A percentile compares a stretch with the other conserved stretches of the same genome.
These are phyloP conservation scores for Pseudohalonectria lignicola DNA, from an alignment of 2,329 filamentous ascomycete species.

Conservation along the genomic window DNA sequence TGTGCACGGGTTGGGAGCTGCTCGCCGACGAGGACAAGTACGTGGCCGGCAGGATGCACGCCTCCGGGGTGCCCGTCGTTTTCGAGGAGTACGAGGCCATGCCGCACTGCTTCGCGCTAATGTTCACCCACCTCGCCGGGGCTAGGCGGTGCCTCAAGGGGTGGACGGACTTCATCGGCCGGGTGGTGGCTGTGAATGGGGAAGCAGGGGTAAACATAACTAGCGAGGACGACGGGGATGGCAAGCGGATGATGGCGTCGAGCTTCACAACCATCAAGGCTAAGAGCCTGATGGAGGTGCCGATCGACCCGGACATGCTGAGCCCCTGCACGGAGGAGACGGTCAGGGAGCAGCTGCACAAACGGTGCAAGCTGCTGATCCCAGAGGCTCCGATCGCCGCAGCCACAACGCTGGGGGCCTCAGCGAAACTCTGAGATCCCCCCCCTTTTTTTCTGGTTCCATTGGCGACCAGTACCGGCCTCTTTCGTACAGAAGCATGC, in stretches of 20 bases:
- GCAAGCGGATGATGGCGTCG: conserved; percentile 18
- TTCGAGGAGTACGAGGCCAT: conserved; percentile 70
- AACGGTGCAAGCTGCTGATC: conserved; percentile 10
- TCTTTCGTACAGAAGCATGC: no score
- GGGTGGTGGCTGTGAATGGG: conserved; percentile 16
- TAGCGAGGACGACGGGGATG: conserved; percentile 7
- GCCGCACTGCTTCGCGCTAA: conserved; percentile 62
- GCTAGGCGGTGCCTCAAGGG: conserved; percentile 40
- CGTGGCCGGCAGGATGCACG: conserved; percentile 42
- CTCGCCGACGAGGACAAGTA: conserved; percentile 56
- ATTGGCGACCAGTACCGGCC: no score
- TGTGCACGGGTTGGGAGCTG: conserved; percentile 61
- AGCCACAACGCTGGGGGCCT: not conserved
- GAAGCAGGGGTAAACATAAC: conserved; percentile 12
- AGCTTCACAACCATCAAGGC: conserved; percentile 35
- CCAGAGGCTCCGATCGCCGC: not conserved
- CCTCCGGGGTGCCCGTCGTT: conserved; percentile 48
- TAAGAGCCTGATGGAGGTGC: conserved; percentile 36
- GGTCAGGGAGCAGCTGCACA: conserved; percentile 25
- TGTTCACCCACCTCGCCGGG: conserved; percentile 36
- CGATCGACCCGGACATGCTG: conserved; percentile 30
- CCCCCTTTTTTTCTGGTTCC: no score
- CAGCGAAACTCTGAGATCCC: conserved; percentile 19
- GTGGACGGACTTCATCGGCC: conserved; percentile 45
- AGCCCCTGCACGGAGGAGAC: conserved; percentile 30